These are phyloP conservation scores for Saccharomycopsis schoenii DNA, from an alignment of 805 yeast species.

Conservation along the genomic window DNA sequence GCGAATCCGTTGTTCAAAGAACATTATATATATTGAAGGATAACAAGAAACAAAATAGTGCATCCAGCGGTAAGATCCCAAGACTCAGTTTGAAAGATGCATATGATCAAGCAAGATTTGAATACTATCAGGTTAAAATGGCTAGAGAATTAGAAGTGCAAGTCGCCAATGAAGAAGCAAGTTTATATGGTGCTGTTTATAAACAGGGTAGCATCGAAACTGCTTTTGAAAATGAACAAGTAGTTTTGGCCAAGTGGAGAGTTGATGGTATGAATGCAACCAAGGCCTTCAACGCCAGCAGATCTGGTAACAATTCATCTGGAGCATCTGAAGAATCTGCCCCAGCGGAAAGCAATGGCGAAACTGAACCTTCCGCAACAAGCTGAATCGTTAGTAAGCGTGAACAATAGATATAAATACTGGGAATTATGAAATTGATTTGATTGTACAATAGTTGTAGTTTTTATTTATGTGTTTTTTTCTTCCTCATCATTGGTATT, in stretches of 20 bases:
- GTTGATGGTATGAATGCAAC: constrained; percentile 58
- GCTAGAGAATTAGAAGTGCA: constrained; percentile 66
- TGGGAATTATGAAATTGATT: not conserved
- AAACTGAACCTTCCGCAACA: not conserved
- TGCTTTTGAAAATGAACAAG: constrained; percentile 66
- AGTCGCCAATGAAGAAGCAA: constrained; percentile 72
- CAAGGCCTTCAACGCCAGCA: constrained; percentile 41
- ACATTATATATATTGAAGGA: constrained; percentile 44
- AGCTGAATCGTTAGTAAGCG: not conserved
- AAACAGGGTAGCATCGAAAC: constrained; percentile 50
- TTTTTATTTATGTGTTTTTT: not conserved
- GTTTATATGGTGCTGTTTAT: constrained; percentile 75
- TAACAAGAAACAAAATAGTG: constrained; percentile 18
- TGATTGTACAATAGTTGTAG: not conserved
- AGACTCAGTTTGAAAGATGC: constrained; percentile 44
- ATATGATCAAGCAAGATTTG: constrained; percentile 78
- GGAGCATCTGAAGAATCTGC: constrained; percentile 1
- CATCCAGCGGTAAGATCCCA: constrained; percentile 15
- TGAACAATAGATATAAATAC: not conserved
- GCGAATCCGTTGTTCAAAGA: constrained; percentile 80
- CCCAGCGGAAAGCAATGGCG: not conserved
- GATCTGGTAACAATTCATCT: constrained; percentile 13
- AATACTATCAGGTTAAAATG: constrained; percentile 80
- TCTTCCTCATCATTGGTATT: not conserved
- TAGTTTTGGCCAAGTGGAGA: constrained; percentile 64